Evolutionary conservation across 768 basidiomycete genomes (phyloP).

Genomic region (Clavaria fumosa): DNA sequence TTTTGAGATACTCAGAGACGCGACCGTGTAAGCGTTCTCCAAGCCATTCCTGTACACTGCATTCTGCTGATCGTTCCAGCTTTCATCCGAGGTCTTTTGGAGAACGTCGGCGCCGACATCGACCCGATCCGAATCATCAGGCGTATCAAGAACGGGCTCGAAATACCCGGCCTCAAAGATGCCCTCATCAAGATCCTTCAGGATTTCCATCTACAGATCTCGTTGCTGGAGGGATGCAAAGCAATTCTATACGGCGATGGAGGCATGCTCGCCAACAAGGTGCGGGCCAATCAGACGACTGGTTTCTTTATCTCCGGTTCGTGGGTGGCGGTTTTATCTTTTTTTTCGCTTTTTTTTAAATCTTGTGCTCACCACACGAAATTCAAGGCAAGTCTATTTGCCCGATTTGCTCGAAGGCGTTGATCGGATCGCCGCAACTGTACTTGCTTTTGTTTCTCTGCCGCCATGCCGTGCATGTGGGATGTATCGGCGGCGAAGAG

Average conservation of each 20-base stretch:
- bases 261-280: slow-evolving; percentile 44
- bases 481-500: slow-evolving; percentile 55
- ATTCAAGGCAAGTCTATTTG: slow-evolving; percentile 45
- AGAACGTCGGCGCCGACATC: slow-evolving; percentile 94
- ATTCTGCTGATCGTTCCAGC: slow-evolving; percentile 26
- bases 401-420: slow-evolving; percentile 43
- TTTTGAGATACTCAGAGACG: slow-evolving; percentile 87
- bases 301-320: slow-evolving; percentile 67
- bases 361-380: background rate
- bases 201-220: slow-evolving; percentile 90
- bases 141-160: slow-evolving; percentile 88
- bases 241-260: slow-evolving; percentile 77
- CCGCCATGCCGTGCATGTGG: slow-evolving; percentile 74
- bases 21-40: slow-evolving; percentile 47
- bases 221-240: slow-evolving; percentile 84
- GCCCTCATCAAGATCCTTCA: slow-evolving; percentile 95
- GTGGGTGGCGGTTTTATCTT: slow-evolving; percentile 19
- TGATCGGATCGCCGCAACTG: slow-evolving; percentile 42
- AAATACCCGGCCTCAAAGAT: slow-evolving; percentile 89
- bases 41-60: background rate
- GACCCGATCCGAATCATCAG: slow-evolving; percentile 89
- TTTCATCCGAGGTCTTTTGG: slow-evolving; percentile 88
- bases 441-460: slow-evolving; percentile 72
- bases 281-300: slow-evolving; percentile 63
- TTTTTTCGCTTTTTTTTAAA: background rate